Conservation (phyloP, 768 basidiomycete species). For the Gymnopilus dilepis region DNA sequence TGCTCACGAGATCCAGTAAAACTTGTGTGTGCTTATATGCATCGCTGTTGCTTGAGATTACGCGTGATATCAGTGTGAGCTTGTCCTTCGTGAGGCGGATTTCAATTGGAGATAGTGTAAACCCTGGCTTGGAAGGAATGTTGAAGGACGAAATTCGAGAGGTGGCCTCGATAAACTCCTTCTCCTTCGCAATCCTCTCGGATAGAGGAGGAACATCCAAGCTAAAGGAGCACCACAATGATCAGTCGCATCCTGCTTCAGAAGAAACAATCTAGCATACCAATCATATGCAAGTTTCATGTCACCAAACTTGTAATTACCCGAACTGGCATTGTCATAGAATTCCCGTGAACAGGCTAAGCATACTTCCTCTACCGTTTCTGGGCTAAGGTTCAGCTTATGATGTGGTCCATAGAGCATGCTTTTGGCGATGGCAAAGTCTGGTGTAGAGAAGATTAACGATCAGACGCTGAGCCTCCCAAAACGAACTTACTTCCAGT, state of each 20-base stretch:
- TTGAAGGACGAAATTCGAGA: constrained; percentile 95
- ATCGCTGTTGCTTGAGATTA: constrained; percentile 83
- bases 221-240: constrained; percentile 44
- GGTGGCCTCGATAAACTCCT: constrained; percentile 97
- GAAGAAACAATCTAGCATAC: constrained; percentile 45
- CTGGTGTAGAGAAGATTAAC: constrained; percentile 39
- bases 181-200: constrained; percentile 66
- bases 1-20: constrained; percentile 86
- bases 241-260: not conserved
- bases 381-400: constrained; percentile 53
- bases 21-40: constrained; percentile 94
- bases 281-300: constrained; percentile 98
- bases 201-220: constrained; percentile 75
- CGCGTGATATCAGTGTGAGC: constrained; percentile 83
- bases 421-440: constrained; percentile 68
- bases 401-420: constrained; percentile 56
- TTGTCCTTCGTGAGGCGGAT: constrained; percentile 91
- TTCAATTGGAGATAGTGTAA: constrained; percentile 87
- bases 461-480: not conserved
- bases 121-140: constrained; percentile 73
- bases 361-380: constrained; percentile 76
- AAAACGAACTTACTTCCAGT: constrained; percentile 76
- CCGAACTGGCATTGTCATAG: constrained; percentile 92
- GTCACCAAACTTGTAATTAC: constrained; percentile 90
- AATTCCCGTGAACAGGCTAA: constrained; percentile 84